Conservation (phyloP, 2,329 filamentous ascomycete genomes). For the Emmonsiellopsis sp. region DNA sequence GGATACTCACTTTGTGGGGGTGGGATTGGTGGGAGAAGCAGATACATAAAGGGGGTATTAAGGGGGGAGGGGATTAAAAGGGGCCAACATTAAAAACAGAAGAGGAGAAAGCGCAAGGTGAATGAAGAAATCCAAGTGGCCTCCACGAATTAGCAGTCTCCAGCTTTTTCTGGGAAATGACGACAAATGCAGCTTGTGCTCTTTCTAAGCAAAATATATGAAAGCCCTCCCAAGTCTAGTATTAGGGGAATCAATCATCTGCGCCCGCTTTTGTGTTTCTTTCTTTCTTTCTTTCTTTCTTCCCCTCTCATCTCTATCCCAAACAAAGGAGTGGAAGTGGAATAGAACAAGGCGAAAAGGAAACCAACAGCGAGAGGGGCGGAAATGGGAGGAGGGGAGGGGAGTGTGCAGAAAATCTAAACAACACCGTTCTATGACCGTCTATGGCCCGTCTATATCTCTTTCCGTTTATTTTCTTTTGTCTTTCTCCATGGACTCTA, state of each 20-base stretch:
- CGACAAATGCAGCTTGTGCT: too few relatives aligned
- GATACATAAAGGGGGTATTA: background rate
- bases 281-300: background rate
- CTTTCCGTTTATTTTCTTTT: background rate
- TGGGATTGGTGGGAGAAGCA: background rate
- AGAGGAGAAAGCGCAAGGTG: too few relatives aligned
- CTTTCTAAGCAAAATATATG: background rate
- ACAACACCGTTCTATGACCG: background rate
- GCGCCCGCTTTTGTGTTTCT: background rate
- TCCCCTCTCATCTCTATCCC: background rate
- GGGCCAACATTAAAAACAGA: too few relatives aligned
- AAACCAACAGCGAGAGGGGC: background rate
- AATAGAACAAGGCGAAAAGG: background rate
- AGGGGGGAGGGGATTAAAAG: background rate
- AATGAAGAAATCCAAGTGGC: too few relatives aligned
- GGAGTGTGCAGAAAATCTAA: background rate
- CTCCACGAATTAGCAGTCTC: too few relatives aligned
- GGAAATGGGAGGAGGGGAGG: background rate
- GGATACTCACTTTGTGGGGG: background rate
- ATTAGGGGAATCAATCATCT: background rate
- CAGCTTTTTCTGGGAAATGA: too few relatives aligned
- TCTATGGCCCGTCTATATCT: conserved; percentile 1
- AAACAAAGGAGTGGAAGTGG: background rate
- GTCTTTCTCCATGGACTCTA: background rate
- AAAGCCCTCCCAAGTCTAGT: background rate